These are phyloP conservation scores for Heritiera fomes DNA, from an alignment of 345 rosid genomes.

Conservation along the genomic window DNA sequence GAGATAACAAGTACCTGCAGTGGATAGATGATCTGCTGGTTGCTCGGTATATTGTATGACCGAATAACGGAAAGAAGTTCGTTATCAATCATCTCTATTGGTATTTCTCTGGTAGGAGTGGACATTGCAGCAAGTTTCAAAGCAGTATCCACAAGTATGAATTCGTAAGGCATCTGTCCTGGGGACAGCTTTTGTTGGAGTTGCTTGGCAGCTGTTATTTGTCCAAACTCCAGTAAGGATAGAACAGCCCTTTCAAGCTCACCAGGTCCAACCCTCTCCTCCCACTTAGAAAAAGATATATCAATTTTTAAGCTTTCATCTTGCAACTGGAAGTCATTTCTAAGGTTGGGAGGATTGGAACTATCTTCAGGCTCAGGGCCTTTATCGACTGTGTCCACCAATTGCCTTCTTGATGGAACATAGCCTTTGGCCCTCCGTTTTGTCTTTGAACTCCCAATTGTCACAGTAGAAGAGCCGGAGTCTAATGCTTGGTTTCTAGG, in stretches of 20 bases:
- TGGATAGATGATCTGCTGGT: conserved; percentile 50
- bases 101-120: conserved; percentile 54
- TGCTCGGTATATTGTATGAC: conserved; percentile 43
- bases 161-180: conserved; percentile 66
- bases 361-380: conserved; percentile 60
- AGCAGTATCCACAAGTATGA: conserved; percentile 71
- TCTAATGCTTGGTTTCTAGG: conserved; percentile 63
- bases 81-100: conserved; percentile 52
- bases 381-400: conserved; percentile 59
- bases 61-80: conserved; percentile 65
- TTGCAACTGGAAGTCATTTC: conserved; percentile 57
- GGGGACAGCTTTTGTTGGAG: conserved; percentile 92
- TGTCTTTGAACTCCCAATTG: conserved; percentile 55
- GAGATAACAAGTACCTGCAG: conserved; percentile 57
- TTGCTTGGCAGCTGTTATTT: conserved; percentile 92
- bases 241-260: conserved; percentile 96
- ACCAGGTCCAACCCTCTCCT: conserved; percentile 80
- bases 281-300: conserved; percentile 86
- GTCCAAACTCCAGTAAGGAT: conserved; percentile 91
- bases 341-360: conserved; percentile 39
- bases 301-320: conserved; percentile 72
- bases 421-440: conserved; percentile 83
- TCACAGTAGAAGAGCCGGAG: conserved; percentile 38
- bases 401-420: conserved; percentile 55
- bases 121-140: conserved; percentile 76